These are phyloP conservation scores for Knufia fluminis DNA, from an alignment of 2,329 filamentous ascomycete species.

Conservation along the genomic window DNA sequence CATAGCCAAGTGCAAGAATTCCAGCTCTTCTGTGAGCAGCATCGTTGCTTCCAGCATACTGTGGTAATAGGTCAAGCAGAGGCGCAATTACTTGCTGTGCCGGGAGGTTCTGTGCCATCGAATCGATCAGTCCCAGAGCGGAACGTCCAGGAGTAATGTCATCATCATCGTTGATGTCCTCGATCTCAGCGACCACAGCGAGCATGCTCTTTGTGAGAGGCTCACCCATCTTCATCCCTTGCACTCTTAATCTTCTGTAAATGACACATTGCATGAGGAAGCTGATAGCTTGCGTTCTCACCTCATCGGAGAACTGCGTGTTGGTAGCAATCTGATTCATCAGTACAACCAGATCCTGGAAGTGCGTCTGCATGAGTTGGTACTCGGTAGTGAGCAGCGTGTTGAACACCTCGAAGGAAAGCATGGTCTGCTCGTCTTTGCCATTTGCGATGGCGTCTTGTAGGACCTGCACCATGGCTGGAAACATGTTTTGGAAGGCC, in stretches of 20 bases:
- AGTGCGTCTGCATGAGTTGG: conserved; percentile 70
- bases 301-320: conserved; percentile 69
- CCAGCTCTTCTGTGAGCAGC: conserved; percentile 78
- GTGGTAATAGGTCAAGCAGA: conserved; percentile 73
- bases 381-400: conserved; percentile 85
- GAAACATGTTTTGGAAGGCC: conserved; percentile 70
- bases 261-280: conserved; percentile 89
- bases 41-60: conserved; percentile 66
- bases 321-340: conserved; percentile 83
- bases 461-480: conserved; percentile 79
- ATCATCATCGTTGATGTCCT: conserved; percentile 59
- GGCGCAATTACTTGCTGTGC: conserved; percentile 92
- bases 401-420: conserved; percentile 95
- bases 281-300: conserved; percentile 77
- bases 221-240: conserved; percentile 77
- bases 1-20: conserved; percentile 85
- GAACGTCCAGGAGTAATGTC: conserved; percentile 77
- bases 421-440: conserved; percentile 80
- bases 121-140: conserved; percentile 78
- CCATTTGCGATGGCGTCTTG: conserved; percentile 70
- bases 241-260: conserved; percentile 91
- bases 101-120: conserved; percentile 77
- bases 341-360: conserved; percentile 83
- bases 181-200: conserved; percentile 80
- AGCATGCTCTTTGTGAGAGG: conserved; percentile 80